These are phyloP conservation scores for Euphorbia schlechtendalii DNA, from an alignment of 441 rosid genomes.

Conservation along the genomic window DNA sequence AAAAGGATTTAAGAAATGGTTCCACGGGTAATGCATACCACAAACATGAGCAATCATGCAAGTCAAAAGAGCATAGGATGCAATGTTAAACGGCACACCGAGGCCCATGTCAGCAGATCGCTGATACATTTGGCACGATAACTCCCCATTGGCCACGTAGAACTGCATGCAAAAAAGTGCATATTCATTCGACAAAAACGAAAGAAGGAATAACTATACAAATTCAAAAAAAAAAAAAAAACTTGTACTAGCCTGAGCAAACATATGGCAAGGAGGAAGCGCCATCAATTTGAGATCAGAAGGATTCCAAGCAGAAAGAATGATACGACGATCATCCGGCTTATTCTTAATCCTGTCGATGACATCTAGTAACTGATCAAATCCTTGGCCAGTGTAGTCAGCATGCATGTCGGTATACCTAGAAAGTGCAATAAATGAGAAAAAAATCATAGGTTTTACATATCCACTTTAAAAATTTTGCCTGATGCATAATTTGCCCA, in stretches of 20 bases:
- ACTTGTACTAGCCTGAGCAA: slow-evolving; percentile 54
- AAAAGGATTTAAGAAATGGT: not conserved
- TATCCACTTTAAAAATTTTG: too few species aligned
- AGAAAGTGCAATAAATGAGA: slow-evolving; percentile 5
- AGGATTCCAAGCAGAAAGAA: slow-evolving; percentile 95
- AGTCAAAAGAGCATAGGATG: slow-evolving; percentile 77
- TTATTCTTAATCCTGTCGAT: slow-evolving; percentile 73
- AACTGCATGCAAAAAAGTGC: slow-evolving; percentile 40
- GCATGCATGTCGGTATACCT: slow-evolving; percentile 83
- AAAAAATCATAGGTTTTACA: too few species aligned
- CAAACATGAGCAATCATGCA: slow-evolving; percentile 86
- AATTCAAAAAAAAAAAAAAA: too few species aligned
- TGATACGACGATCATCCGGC: slow-evolving; percentile 72
- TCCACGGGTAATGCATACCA: slow-evolving; percentile 35
- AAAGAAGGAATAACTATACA: not conserved
- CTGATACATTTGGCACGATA: slow-evolving; percentile 94
- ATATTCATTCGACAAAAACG: not conserved
- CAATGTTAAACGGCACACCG: slow-evolving; percentile 90
- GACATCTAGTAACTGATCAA: slow-evolving; percentile 80
- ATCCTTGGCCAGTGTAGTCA: slow-evolving; percentile 81
- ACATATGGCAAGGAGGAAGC: slow-evolving; percentile 97
- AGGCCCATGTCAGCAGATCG: slow-evolving; percentile 93
- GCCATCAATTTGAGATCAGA: slow-evolving; percentile 84
- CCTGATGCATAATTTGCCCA: too few species aligned
- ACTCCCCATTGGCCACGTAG: slow-evolving; percentile 76